phyloP scores from a whole-genome alignment of 164 flowering plant species.

The Kalanchoe fedtschenkoi region DNA sequence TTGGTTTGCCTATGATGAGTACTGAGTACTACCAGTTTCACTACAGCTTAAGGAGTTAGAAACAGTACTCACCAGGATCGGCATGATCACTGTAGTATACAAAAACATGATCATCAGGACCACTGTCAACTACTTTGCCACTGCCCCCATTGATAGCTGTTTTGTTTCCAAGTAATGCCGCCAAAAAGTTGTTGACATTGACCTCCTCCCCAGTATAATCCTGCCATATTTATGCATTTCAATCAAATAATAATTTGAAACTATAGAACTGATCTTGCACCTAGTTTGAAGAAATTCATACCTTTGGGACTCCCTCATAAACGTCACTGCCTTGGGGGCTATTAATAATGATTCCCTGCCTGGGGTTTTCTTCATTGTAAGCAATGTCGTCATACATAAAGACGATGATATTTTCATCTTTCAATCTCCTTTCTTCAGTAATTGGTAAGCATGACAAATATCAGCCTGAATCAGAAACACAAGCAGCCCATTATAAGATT shows the following conservation, averaged over 20 bases:
- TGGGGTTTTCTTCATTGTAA: conserved; percentile 53
- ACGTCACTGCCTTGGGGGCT: conserved; percentile 68
- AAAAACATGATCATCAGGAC: conserved; percentile 73
- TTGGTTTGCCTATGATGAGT: not conserved
- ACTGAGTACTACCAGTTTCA: not conserved
- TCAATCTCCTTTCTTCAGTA: conserved; percentile 70
- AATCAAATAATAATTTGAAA: not conserved
- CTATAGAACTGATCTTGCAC: not conserved
- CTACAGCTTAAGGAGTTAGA: not conserved
- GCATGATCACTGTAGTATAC: conserved; percentile 82
- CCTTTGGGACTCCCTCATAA: conserved; percentile 83
- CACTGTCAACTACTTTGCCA: conserved; percentile 77
- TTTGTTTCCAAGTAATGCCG: conserved; percentile 73
- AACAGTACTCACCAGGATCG: conserved; percentile 66
- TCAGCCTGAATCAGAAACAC: conserved; percentile 42
- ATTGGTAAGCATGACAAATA: conserved; percentile 90
- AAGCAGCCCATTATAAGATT: not conserved
- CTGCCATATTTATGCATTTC: conserved; percentile 29
- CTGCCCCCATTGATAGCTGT: conserved; percentile 74
- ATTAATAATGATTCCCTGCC: conserved; percentile 74
- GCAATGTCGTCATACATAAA: conserved; percentile 96
- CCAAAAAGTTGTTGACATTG: conserved; percentile 58
- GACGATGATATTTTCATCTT: conserved; percentile 80
- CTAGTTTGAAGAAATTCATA: conserved; percentile 13
- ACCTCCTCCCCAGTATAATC: conserved; percentile 75